Conservation (phyloP, 1,284 basidiomycete genomes). For the Puccinia horiana region DNA sequence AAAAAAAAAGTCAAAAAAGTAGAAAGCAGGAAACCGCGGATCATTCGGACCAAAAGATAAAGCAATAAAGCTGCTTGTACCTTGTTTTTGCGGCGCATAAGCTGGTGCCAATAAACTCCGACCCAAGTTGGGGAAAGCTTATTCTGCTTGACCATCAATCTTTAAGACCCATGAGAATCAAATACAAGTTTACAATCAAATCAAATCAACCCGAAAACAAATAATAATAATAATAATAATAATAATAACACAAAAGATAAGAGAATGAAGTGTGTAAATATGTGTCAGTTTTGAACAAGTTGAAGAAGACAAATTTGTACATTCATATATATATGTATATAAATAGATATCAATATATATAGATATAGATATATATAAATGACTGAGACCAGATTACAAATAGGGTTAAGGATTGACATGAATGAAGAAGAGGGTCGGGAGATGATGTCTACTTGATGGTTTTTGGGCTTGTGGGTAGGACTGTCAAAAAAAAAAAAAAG, state of each 20-base stretch:
- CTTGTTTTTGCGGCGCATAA: no score
- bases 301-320: background rate
- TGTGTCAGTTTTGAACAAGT: background rate
- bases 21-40: no score
- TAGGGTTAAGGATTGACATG: background rate
- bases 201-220: background rate
- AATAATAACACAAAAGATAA: background rate
- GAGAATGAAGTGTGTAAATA: background rate
- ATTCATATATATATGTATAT: constrained; percentile 3
- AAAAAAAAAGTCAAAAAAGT: no score
- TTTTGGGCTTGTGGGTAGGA: no score
- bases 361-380: background rate
- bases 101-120: no score
- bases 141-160: no score
- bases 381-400: background rate
- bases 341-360: background rate
- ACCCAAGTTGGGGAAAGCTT: no score
- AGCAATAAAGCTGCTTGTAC: no score
- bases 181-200: background rate
- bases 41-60: no score
- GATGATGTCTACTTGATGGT: no score
- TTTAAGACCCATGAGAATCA: background rate
- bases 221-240: background rate
- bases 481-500: no score
- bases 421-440: background rate